Conservation (phyloP, 352 stramenopile genomes). For the Pythium insidiosum region DNA sequence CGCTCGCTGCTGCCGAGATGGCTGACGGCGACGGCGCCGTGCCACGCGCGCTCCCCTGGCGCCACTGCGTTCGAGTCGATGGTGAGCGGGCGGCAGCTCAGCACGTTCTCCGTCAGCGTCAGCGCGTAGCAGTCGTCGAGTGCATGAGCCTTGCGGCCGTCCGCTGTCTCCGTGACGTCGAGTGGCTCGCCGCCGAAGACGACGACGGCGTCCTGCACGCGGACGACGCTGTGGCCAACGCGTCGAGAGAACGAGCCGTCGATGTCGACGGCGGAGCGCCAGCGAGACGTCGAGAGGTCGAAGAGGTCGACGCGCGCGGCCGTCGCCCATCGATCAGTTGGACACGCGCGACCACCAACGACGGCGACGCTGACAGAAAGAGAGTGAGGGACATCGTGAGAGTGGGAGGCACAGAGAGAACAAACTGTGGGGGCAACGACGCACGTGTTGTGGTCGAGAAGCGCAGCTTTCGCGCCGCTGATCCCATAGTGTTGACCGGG, state of each 20-base stretch:
- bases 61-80: not conserved
- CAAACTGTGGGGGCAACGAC: not conserved
- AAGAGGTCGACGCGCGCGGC: constrained; percentile 46
- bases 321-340: constrained; percentile 14
- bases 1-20: constrained; percentile 5
- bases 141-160: constrained; percentile 1
- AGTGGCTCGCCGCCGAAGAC: constrained; percentile 48
- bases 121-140: constrained; percentile 37
- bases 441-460: constrained; percentile 45
- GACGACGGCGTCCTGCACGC: constrained; percentile 14
- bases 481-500: constrained; percentile 15
- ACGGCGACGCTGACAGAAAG: constrained; percentile 34
- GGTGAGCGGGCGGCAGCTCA: constrained; percentile 26
- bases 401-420: not conserved
- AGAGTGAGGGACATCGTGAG: not conserved
- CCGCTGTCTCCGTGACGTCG: not conserved
- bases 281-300: constrained; percentile 31
- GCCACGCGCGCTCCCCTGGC: constrained; percentile 31
- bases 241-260: constrained; percentile 36
- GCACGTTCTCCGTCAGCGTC: constrained; percentile 25
- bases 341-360: constrained; percentile 39
- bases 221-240: constrained; percentile 39
- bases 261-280: constrained; percentile 53
- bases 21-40: constrained; percentile 20
- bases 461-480: constrained; percentile 14